Evolutionary conservation across 1,284 basidiomycete genomes (phyloP).

Genomic region (Pseudozyma hubeiensis): DNA sequence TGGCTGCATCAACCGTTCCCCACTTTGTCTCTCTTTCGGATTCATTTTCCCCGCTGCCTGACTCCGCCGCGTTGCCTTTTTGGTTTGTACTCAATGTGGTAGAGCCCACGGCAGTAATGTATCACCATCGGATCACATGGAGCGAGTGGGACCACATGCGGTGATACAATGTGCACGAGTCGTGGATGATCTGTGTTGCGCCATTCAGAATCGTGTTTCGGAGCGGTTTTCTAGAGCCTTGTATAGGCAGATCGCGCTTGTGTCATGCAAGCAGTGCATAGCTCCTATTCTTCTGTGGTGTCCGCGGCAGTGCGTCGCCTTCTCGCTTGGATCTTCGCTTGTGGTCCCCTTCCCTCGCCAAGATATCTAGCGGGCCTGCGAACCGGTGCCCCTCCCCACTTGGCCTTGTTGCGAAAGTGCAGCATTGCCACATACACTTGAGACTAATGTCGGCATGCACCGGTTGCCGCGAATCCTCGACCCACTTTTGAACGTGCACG

Average conservation of each 20-base stretch:
- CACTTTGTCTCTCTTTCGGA: neutral
- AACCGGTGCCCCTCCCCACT: neutral
- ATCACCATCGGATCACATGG: too few relatives aligned
- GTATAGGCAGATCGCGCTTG: neutral
- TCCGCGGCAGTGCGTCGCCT: conserved; percentile 12
- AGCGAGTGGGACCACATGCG: too few relatives aligned
- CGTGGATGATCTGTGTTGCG: too few relatives aligned
- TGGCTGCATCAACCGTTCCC: conserved; percentile 1
- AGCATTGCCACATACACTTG: neutral
- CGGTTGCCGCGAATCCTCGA: neutral
- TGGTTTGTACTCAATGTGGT: too few relatives aligned
- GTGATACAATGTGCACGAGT: too few relatives aligned
- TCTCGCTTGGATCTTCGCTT: conserved; percentile 12
- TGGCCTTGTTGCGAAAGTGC: neutral
- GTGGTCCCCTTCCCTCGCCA: neutral
- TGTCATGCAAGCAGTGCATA: neutral
- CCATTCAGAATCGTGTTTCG: too few relatives aligned
- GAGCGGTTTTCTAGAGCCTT: too few relatives aligned
- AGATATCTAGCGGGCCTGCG: neutral
- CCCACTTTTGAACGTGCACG: conserved; percentile 2
- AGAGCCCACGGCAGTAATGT: too few relatives aligned
- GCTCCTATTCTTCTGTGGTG: neutral
- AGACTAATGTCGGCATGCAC: neutral
- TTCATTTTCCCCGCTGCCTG: conserved; percentile 5
- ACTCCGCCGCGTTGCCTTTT: neutral